A percentile compares a stretch with the other conserved stretches of the same genome.
Evolutionary conservation across 1,284 basidiomycete genomes (phyloP).

Genomic region (Ceratorhiza oryzae-sativae): DNA sequence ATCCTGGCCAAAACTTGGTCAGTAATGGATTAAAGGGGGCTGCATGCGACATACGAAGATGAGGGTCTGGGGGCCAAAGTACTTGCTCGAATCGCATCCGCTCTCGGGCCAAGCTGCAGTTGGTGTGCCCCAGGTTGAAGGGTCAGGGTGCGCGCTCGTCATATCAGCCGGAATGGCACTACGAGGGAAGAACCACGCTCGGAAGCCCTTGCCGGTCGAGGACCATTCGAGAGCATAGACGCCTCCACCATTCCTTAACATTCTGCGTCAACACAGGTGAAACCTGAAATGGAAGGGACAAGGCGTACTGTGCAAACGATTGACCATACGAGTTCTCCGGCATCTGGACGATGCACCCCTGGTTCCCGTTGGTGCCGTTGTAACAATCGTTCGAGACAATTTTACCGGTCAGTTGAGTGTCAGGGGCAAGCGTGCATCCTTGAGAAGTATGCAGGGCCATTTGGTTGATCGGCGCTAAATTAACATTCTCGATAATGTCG

Average conservation of each 20-base stretch:
- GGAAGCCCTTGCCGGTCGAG: constrained; percentile 34
- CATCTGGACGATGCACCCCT: constrained; percentile 43
- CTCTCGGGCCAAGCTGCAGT: constrained; percentile 40
- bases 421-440: constrained; percentile 35
- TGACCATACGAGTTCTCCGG: constrained; percentile 42
- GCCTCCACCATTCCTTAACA: constrained; percentile 42
- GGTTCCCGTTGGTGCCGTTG: constrained; percentile 42
- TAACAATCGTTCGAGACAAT: constrained; percentile 43
- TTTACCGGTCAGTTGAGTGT: constrained; percentile 34
- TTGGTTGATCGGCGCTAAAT: constrained; percentile 42
- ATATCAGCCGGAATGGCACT: constrained; percentile 33
- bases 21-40: not conserved
- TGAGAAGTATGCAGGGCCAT: constrained; percentile 44
- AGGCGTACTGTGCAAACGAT: constrained; percentile 38
- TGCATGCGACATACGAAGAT: constrained; percentile 36
- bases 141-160: constrained; percentile 37
- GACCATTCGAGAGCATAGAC: constrained; percentile 45
- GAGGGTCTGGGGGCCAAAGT: constrained; percentile 39
- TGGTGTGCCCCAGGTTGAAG: constrained; percentile 40
- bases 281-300: not conserved
- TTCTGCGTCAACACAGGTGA: not conserved
- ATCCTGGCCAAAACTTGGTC: not conserved
- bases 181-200: constrained; percentile 41
- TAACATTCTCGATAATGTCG: constrained; percentile 46
- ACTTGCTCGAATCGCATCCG: constrained; percentile 39